These are phyloP conservation scores for Sporothrix variecibatus DNA, from an alignment of 2,329 filamentous ascomycete species.

Conservation along the genomic window DNA sequence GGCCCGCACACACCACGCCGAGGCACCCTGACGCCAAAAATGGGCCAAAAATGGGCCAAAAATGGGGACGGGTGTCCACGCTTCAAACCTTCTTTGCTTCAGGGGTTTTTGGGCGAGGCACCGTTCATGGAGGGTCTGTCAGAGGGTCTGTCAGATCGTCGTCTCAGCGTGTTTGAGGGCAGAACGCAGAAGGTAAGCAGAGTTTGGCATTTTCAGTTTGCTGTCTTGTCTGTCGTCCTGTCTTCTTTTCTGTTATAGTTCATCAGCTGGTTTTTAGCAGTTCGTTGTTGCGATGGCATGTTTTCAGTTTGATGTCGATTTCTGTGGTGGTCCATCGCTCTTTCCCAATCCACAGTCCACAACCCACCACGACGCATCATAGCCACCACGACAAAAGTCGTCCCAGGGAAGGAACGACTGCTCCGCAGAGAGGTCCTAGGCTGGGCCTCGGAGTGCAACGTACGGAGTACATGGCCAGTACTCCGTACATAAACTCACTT, in stretches of 20 bases:
- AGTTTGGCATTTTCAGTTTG: neutral
- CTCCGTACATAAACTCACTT: too few species aligned
- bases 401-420: neutral
- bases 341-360: neutral
- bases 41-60: neutral
- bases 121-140: slow-evolving; percentile 11
- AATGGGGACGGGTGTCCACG: neutral
- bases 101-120: slow-evolving; percentile 18
- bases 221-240: neutral
- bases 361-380: neutral
- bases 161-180: slow-evolving; percentile 28
- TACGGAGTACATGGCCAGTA: neutral
- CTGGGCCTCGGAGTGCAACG: neutral
- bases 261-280: neutral
- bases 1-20: neutral
- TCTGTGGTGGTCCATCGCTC: neutral
- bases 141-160: slow-evolving; percentile 23
- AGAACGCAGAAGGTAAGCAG: neutral
- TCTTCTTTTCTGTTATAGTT: neutral
- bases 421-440: slow-evolving; percentile 1
- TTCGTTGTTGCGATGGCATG: neutral
- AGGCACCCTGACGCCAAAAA: neutral
- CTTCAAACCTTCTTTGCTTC: slow-evolving; percentile 26
- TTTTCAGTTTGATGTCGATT: neutral
- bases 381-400: neutral